Evolutionary conservation across 805 yeast species (phyloP), one percentile per base, ranked within the genome.

Genomic region (Hanseniaspora thailandica): DNA sequence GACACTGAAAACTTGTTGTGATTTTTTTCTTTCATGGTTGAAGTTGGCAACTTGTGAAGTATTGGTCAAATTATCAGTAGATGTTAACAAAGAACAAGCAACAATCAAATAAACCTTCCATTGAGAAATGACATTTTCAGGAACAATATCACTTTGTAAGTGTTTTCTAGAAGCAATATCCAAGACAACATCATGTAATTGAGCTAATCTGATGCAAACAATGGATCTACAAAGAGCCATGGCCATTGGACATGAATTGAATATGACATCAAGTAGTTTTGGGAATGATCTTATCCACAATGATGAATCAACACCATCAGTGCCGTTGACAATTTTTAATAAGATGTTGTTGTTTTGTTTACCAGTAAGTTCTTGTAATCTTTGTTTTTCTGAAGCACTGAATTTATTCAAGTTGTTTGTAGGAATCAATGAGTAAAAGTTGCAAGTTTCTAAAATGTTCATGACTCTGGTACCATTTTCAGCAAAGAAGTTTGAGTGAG

Each of bases 251-350:
- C 95, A 88, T 46, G 74, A 75, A 56, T 80, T 85, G 56, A 86
- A 87, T 55, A 93, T 79, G 1, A 79, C 72, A 33, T 76, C 80
- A 40, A 93, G 68, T 2, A 93, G 69, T 35, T 76, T 76, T 1
- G 97, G 97, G 60, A 85, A 88, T 1, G 83, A 76, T 56, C 95
- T 76, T 61, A 90, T 83, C 98, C 98, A 93, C n/a, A 93, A 70
- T 0, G 97, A 95, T 1, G 95, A 81, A 68, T 93, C 98, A 9
- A 93, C 89, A 1, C 97, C 97, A 62, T 89, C 85, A 55, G 84
- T 95, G 1, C 95, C 84, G 58, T 86, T 96, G 0, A 96, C 96
- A 6, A 93, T 69, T 47, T 80, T 76, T 0, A 84, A 71, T n/a
- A 94, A 67, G 2, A 86, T 74, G 25, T 84, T 85, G 56, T 77